These are phyloP conservation scores for Neurospora sp. DNA, from an alignment of 495 filamentous ascomycete species.

Conservation along the genomic window DNA sequence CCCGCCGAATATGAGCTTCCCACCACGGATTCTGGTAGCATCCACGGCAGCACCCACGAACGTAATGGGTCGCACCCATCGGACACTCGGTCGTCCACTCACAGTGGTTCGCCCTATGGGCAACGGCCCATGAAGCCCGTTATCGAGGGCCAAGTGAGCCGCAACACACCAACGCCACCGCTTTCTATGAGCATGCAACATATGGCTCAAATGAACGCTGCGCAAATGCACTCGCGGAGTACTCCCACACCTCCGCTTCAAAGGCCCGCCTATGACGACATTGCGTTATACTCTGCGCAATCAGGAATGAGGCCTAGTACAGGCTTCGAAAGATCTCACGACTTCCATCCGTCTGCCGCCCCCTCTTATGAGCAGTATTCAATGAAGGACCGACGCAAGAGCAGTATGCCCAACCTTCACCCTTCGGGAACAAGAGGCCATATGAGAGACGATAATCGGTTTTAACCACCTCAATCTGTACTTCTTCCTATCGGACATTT, in stretches of 20 bases:
- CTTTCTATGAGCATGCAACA: constrained; percentile 22
- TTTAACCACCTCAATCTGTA: constrained; percentile 4
- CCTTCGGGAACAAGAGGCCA: constrained; percentile 30
- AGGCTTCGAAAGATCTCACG: not conserved
- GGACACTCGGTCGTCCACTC: constrained; percentile 30
- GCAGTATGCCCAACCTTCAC: constrained; percentile 23
- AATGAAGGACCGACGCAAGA: constrained; percentile 31
- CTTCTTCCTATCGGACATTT: not conserved
- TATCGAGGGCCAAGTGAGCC: constrained; percentile 21
- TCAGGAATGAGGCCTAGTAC: not conserved
- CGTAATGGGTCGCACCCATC: constrained; percentile 20
- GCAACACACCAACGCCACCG: constrained; percentile 36
- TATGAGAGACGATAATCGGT: constrained; percentile 33
- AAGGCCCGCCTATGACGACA: constrained; percentile 12
- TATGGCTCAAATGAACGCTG: constrained; percentile 26
- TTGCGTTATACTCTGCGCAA: not conserved
- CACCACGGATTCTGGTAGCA: constrained; percentile 9
- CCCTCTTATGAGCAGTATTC: not conserved
- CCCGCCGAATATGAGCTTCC: constrained; percentile 48
- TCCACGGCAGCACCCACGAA: constrained; percentile 12
- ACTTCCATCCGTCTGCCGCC: not conserved
- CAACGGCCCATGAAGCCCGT: constrained; percentile 33
- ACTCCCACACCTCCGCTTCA: constrained; percentile 35
- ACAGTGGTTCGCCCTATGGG: constrained; percentile 32
- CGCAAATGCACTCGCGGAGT: constrained; percentile 22